phyloP scores from a whole-genome alignment of 371 early-diverging fungal genomes.

The Dinochytrium kinnereticum region DNA sequence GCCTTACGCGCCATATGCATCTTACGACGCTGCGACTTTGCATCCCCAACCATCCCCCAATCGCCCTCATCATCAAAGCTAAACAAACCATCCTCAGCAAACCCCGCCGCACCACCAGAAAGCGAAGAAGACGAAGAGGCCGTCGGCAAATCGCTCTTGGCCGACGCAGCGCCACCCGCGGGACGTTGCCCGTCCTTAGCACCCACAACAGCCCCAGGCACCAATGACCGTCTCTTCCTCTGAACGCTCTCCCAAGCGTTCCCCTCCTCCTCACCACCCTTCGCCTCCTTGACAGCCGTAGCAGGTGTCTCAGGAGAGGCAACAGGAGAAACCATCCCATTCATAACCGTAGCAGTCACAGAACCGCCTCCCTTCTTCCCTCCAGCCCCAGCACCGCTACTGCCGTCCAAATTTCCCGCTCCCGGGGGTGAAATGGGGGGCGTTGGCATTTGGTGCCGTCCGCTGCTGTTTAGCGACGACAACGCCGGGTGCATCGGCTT shows the following conservation, averaged over 20 bases:
- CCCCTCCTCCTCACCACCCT: slow-evolving; percentile 19
- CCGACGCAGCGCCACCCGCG: not conserved
- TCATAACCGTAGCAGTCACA: not conserved
- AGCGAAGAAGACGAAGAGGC: not conserved
- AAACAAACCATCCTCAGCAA: slow-evolving; percentile 16
- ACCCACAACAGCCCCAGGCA: not conserved
- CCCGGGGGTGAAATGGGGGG: slow-evolving; percentile 18
- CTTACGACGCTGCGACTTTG: not conserved
- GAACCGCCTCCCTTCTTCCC: slow-evolving; percentile 15
- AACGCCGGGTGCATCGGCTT: not conserved
- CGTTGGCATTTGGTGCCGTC: not conserved
- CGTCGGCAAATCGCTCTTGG: slow-evolving; percentile 1
- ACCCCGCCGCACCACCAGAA: not conserved
- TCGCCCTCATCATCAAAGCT: slow-evolving; percentile 36
- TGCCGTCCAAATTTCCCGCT: slow-evolving; percentile 7
- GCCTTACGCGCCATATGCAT: not conserved
- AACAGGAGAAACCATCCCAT: no score
- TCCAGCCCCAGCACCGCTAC: not conserved
- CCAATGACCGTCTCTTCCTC: not conserved
- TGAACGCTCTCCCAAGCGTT: slow-evolving; percentile 5
- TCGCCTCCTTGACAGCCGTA: not conserved
- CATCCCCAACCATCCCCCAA: slow-evolving; percentile 16
- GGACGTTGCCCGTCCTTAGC: not conserved
- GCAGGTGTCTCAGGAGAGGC: no score
- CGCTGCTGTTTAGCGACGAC: slow-evolving; percentile 5